Evolutionary conservation across 73 alveolate species (phyloP).

Genomic region (Breviolum minutum): DNA sequence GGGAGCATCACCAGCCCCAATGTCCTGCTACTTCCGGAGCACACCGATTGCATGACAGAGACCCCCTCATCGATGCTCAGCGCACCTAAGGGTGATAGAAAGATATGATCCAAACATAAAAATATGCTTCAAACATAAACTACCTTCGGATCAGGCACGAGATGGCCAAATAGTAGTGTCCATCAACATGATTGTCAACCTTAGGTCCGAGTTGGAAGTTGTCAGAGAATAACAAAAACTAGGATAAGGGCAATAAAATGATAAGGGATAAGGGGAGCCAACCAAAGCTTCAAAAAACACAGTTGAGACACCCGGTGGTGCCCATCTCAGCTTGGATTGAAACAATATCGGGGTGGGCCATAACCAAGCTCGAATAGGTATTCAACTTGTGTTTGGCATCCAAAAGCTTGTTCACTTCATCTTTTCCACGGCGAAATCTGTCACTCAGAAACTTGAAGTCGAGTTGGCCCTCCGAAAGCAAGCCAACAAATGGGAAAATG

Average conservation of each 20-base stretch:
- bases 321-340: neutral
- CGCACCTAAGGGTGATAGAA: neutral
- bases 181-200: slow-evolving; percentile 2
- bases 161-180: slow-evolving; percentile 13
- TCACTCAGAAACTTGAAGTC: slow-evolving; percentile 15
- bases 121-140: neutral
- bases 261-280: neutral
- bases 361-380: neutral
- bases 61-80: neutral
- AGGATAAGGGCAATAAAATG: neutral
- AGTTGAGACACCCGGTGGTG: neutral
- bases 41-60: neutral
- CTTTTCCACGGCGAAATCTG: neutral
- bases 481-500: neutral
- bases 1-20: neutral
- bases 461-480: neutral
- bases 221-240: neutral
- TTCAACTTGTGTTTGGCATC: neutral
- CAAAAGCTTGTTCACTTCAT: neutral
- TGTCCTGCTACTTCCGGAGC: neutral
- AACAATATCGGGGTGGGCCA: neutral
- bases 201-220: neutral
- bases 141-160: neutral
- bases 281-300: neutral
- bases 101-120: too few relatives aligned